Conservation (phyloP, 1,284 basidiomycete genomes). For the Rhizoctonia solani region DNA sequence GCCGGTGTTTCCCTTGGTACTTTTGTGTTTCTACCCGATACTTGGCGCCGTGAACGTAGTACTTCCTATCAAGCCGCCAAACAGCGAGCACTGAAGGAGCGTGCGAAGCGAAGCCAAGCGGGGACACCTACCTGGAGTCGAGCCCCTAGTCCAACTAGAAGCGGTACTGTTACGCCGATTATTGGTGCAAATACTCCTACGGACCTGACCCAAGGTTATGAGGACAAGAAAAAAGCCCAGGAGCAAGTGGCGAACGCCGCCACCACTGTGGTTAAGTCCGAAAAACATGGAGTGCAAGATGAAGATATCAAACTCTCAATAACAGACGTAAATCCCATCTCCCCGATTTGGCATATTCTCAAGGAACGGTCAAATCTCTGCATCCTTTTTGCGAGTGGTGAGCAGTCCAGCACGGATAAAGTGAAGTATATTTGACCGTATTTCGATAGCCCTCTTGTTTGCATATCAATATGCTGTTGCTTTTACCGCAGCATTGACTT, state of each 20-base stretch:
- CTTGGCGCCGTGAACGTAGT: slow-evolving; percentile 80
- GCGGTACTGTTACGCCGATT: slow-evolving; percentile 24
- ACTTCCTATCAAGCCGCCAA: slow-evolving; percentile 69
- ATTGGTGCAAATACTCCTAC: slow-evolving; percentile 37
- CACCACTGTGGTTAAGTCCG: neutral
- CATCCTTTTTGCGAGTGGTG: slow-evolving; percentile 72
- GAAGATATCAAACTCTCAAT: slow-evolving; percentile 59
- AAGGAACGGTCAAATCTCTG: slow-evolving; percentile 66
- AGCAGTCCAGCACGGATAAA: slow-evolving; percentile 39
- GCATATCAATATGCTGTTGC: slow-evolving; percentile 68
- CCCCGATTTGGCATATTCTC: slow-evolving; percentile 62
- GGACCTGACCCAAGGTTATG: slow-evolving; percentile 37
- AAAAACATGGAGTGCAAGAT: neutral
- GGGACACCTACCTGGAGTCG: neutral
- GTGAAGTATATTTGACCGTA: neutral
- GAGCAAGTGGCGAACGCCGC: neutral
- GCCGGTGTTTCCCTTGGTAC: slow-evolving; percentile 58
- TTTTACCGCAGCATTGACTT: slow-evolving; percentile 74
- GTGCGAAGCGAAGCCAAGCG: slow-evolving; percentile 35
- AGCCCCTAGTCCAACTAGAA: slow-evolving; percentile 6
- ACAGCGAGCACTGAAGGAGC: slow-evolving; percentile 38
- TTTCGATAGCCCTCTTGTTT: slow-evolving; percentile 61
- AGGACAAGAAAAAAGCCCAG: neutral
- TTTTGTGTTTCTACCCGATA: slow-evolving; percentile 78
- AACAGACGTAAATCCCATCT: slow-evolving; percentile 73